phyloP scores from a whole-genome alignment of 192 early-diverging fungal genomes.

The Entomortierella lignicola region DNA sequence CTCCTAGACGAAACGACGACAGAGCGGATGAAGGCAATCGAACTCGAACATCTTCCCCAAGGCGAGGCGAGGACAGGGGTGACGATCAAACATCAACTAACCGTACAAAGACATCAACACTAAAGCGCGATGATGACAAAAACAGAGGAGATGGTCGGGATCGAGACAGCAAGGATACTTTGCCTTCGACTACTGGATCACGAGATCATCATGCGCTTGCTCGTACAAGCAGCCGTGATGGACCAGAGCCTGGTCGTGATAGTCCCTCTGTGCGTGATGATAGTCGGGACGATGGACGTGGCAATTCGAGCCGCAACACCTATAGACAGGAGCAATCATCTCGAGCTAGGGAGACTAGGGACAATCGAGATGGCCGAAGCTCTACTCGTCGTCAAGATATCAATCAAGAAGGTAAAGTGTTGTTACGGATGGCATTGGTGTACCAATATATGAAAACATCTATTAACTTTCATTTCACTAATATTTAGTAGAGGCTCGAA shows the following conservation, averaged over 20 bases:
- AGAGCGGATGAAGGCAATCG: conserved; percentile 3
- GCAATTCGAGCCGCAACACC: background rate
- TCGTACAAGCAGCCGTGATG: background rate
- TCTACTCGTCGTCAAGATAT: conserved; percentile 28
- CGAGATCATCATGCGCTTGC: background rate
- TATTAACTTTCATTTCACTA: background rate
- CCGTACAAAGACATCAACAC: background rate
- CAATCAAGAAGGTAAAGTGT: conserved; percentile 19
- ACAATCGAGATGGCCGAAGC: conserved; percentile 11
- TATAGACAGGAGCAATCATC: conserved; percentile 9
- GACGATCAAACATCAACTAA: background rate
- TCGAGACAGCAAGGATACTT: background rate
- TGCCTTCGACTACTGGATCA: background rate
- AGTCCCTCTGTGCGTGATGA: background rate
- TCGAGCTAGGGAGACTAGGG: background rate
- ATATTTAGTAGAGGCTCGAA: background rate
- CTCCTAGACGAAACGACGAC: conserved; percentile 17
- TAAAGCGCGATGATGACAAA: conserved; percentile 9
- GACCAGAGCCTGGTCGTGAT: background rate
- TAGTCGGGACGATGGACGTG: background rate
- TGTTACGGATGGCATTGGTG: background rate
- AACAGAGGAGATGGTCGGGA: conserved; percentile 1
- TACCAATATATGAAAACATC: background rate
- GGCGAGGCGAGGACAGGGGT: conserved; percentile 5
- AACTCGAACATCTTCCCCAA: background rate